Base-by-base conservation (phyloP, 768 basidiomycete genomes). In the Pulveroboletus sp. region DNA sequence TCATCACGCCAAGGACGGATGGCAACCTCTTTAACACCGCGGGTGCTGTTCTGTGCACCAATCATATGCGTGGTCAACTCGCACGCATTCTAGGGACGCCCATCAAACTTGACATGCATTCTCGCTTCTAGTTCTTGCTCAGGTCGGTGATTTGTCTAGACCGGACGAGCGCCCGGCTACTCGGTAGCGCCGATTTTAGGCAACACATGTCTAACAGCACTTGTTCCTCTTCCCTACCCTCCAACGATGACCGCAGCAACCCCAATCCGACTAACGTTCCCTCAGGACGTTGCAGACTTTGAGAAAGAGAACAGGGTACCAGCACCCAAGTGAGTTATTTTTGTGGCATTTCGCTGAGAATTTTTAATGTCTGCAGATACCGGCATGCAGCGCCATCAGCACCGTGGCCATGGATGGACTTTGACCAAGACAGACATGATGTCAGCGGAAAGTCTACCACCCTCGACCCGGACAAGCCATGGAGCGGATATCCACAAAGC, bases 401-500 rank as follows among this genome's bases (percentile, higher is more conserved):
- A 16, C 72, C 72, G 24, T 73, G 72, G 73, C 72, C 73, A n/a
- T 73, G 69, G 63, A 65, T 74, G 53, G 67, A 74, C 52, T 63
- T 73, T 27, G 54, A 62, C 50, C 47, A 45, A 29, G 68, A 63
- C 48, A 45, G 36, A 0, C 47, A 57, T 4, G 17, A 53, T 11
- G 58, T 67, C 8, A 22, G n/a, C n/a, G n/a, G n/a, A n/a, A n/a
- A 17, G 3, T 45, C 45, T 1, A 45, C 55, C 8, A 26, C 53
- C 4, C 55, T 50, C 10, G 14, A 1, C 4, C 14, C n/a, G 9
- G 6, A 20, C 22, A 36, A 50, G 10, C 41, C 16, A 4, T 76
- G 74, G 74, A 30, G 46, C 7, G 40, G 45, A 51, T 82, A 82
- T 55, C 80, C 81, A 0, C 74, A 78, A 50, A 73, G 74, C 1